A percentile compares a stretch with the other conserved stretches of the same genome.
These are phyloP conservation scores for Pseudogymnoascus sp. DNA, from an alignment of 2,329 filamentous ascomycete genomes.

Conservation along the genomic window DNA sequence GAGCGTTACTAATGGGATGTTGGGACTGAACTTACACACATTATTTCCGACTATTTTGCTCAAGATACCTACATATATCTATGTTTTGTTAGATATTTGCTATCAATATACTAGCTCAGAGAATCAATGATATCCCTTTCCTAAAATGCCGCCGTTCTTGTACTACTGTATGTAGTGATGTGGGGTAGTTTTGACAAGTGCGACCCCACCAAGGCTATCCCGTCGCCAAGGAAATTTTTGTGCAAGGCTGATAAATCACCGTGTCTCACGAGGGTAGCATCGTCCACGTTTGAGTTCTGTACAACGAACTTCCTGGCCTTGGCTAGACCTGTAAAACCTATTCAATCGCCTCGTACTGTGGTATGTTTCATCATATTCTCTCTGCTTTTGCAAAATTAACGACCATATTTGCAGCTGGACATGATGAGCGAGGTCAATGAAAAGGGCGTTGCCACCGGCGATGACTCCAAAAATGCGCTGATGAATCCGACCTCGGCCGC, in stretches of 20 bases:
- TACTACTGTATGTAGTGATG: neutral
- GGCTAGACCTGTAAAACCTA: neutral
- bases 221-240: neutral
- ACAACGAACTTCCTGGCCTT: neutral
- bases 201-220: slow-evolving; percentile 6
- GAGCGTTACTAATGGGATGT: neutral
- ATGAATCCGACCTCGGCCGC: neutral
- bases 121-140: neutral
- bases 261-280: neutral
- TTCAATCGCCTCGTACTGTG: slow-evolving; percentile 2
- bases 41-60: slow-evolving; percentile 1
- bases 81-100: slow-evolving; percentile 5
- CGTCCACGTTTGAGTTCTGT: neutral
- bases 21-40: neutral
- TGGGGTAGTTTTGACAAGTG: slow-evolving; percentile 5
- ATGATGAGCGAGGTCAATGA: slow-evolving; percentile 10
- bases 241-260: slow-evolving; percentile 10
- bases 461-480: neutral
- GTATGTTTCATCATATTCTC: neutral
- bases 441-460: neutral
- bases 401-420: neutral
- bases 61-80: neutral
- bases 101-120: neutral
- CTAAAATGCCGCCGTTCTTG: neutral
- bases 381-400: too few species aligned